Conservation (phyloP, 2,329 filamentous ascomycete species). For the Microcyclospora tardicrescens region DNA sequence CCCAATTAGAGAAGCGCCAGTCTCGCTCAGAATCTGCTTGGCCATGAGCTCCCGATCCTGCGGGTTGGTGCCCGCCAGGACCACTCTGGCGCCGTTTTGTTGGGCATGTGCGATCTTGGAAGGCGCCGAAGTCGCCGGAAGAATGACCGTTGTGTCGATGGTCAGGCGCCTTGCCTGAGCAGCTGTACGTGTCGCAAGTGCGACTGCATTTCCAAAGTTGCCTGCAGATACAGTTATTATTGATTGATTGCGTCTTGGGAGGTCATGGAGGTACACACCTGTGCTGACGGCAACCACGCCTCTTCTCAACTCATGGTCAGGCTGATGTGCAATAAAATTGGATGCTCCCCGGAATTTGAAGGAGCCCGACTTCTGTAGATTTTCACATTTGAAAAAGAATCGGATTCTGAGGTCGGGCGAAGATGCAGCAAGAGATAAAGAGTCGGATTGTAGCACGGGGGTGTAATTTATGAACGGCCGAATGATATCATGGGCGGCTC, state of each 20-base stretch:
- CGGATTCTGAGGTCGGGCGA: no score
- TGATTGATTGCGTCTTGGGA: no score
- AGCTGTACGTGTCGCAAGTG: neutral
- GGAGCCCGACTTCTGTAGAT: neutral
- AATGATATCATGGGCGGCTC: no score
- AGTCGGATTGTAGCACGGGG: no score
- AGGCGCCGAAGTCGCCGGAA: neutral
- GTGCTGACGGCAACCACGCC: neutral
- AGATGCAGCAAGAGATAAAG: no score
- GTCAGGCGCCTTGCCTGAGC: neutral
- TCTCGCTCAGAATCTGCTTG: neutral
- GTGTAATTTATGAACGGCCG: no score
- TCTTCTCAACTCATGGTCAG: slow-evolving; percentile 11
- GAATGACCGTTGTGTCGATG: neutral
- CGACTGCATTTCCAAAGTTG: neutral
- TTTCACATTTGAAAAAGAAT: neutral
- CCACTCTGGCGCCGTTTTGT: neutral
- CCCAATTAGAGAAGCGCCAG: neutral
- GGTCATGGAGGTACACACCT: neutral
- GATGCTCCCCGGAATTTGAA: neutral
- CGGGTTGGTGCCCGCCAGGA: neutral
- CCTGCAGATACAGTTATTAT: no score
- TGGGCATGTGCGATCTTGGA: neutral
- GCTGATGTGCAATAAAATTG: neutral
- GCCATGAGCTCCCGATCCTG: neutral